These are phyloP conservation scores for Peronospora tabacina DNA, from an alignment of 352 stramenopile species.

Conservation along the genomic window DNA sequence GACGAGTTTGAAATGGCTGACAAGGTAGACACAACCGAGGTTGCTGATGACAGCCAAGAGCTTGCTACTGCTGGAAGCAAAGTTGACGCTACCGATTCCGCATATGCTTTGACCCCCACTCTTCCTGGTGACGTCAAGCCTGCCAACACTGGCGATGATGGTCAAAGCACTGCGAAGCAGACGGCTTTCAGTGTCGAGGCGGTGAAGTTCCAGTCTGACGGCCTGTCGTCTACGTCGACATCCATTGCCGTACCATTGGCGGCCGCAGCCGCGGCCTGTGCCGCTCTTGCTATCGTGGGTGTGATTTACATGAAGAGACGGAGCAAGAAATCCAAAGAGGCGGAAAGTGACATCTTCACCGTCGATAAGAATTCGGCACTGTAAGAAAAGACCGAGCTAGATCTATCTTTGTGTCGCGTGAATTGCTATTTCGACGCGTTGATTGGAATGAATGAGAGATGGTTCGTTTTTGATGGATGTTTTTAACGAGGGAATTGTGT, in stretches of 20 bases:
- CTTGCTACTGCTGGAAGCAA: constrained; percentile 20
- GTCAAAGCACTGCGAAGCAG: constrained; percentile 11
- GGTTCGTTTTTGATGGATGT: constrained; percentile 11
- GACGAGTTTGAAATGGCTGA: constrained; percentile 10
- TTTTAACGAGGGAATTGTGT: constrained; percentile 26
- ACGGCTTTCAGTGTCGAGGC: constrained; percentile 29
- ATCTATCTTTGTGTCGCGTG: constrained; percentile 22
- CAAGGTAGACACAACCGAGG: background rate
- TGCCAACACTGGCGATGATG: constrained; percentile 6
- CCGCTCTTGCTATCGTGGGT: constrained; percentile 41
- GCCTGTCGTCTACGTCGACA: constrained; percentile 1
- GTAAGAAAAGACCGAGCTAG: constrained; percentile 28
- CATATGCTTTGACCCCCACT: background rate
- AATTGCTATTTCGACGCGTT: constrained; percentile 26
- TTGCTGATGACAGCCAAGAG: constrained; percentile 15
- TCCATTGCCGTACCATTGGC: constrained; percentile 17
- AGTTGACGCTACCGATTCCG: background rate
- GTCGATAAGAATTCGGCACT: constrained; percentile 70
- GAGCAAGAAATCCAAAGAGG: constrained; percentile 42
- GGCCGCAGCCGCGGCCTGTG: constrained; percentile 31
- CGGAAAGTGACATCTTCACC: constrained; percentile 51
- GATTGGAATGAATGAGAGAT: constrained; percentile 31
- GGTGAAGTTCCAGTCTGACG: constrained; percentile 35
- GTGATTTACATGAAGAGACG: constrained; percentile 63
- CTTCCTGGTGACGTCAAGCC: constrained; percentile 19